phyloP scores from a whole-genome alignment of 139 green algal species.

The Diplosphaera chodatii region DNA sequence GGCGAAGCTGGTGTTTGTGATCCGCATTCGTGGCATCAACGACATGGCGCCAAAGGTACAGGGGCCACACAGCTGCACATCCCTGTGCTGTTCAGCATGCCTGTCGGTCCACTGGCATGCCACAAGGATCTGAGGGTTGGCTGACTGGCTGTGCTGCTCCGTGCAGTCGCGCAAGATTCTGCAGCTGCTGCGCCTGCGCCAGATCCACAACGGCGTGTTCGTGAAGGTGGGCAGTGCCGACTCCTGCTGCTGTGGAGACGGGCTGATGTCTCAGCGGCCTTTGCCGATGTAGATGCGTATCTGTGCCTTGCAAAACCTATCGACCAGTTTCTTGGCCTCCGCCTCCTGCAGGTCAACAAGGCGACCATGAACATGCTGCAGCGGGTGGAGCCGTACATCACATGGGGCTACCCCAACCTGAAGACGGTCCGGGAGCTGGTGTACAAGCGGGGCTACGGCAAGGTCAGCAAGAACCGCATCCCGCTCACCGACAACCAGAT shows the following conservation, averaged over 20 bases:
- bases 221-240: slow-evolving; percentile 78
- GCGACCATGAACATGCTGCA: slow-evolving; percentile 93
- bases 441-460: slow-evolving; percentile 98
- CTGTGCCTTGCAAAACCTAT: no score
- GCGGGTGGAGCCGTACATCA: slow-evolving; percentile 96
- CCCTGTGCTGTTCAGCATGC: no score
- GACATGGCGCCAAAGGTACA: slow-evolving; percentile 93
- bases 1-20: slow-evolving; percentile 92
- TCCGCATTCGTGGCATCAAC: slow-evolving; percentile 95
- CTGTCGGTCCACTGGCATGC: no score
- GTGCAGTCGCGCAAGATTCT: slow-evolving; percentile 93
- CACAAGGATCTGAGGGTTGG: no score
- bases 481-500: slow-evolving; percentile 96
- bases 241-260: no score
- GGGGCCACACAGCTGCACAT: no score
- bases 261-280: no score
- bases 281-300: no score
- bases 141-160: no score
- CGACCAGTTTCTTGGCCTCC: no score
- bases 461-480: slow-evolving; percentile 89
- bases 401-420: slow-evolving; percentile 95
- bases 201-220: slow-evolving; percentile 99
- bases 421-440: slow-evolving; percentile 98
- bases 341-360: slow-evolving; percentile 95
- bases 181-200: slow-evolving; percentile 93